A percentile compares a stretch with the other conserved stretches of the same genome.
phyloP scores from a whole-genome alignment of 352 stramenopile genomes.

The Albugo laibachii region DNA sequence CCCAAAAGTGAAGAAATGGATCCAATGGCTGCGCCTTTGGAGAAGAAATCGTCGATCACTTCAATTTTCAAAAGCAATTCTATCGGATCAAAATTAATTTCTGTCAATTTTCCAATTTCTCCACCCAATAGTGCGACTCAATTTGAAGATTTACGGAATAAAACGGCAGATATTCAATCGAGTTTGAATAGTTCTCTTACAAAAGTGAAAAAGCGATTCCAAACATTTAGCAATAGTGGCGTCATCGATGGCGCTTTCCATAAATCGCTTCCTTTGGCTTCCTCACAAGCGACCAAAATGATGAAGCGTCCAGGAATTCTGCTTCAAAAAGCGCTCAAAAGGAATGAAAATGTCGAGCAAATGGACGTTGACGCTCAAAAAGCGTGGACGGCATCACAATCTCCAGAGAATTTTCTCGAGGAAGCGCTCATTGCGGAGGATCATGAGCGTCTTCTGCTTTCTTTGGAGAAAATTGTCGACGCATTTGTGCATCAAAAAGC shows the following conservation, averaged over 20 bases:
- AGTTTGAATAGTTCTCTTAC: conserved; percentile 47
- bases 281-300: conserved; percentile 8
- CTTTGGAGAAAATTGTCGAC: conserved; percentile 33
- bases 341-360: neutral
- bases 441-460: conserved; percentile 26
- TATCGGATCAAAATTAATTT: no score
- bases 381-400: no score
- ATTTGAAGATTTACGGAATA: conserved; percentile 55
- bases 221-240: conserved; percentile 1
- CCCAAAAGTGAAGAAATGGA: no score
- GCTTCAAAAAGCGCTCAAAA: conserved; percentile 30
- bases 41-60: no score
- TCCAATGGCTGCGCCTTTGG: no score
- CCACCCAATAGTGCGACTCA: conserved; percentile 3
- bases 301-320: conserved; percentile 49
- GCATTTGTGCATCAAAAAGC: conserved; percentile 29
- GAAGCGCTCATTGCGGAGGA: conserved; percentile 5
- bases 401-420: neutral
- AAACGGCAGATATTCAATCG: conserved; percentile 49
- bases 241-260: no score
- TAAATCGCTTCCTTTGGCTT: no score
- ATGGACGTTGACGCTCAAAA: neutral
- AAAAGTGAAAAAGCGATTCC: conserved; percentile 56
- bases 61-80: no score
- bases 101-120: no score